A percentile compares a stretch with the other conserved stretches of the same genome.
phyloP scores from a whole-genome alignment of 768 basidiomycete genomes.

The Xanthoconium purpureum region DNA sequence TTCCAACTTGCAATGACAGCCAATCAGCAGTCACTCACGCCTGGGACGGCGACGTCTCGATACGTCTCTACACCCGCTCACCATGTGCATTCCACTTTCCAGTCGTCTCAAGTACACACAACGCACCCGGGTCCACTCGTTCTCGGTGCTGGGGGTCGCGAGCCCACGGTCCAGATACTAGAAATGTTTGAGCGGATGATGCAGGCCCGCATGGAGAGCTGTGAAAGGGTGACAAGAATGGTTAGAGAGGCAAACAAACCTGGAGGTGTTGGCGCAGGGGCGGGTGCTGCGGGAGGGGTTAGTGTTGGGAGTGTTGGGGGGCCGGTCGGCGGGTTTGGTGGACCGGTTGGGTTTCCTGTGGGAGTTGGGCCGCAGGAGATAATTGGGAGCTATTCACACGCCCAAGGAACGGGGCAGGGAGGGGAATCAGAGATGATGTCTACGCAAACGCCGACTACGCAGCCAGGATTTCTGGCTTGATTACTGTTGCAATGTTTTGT shows the following conservation, averaged over 20 bases:
- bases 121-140: conserved; percentile 23
- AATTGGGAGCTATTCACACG: conserved; percentile 11
- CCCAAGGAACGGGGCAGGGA: conserved; percentile 9
- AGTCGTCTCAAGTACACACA: conserved; percentile 10
- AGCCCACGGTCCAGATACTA: conserved; percentile 51
- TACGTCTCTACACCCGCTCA: conserved; percentile 13
- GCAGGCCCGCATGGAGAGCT: conserved; percentile 74
- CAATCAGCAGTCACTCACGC: conserved; percentile 11
- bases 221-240: conserved; percentile 60
- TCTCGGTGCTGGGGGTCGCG: conserved; percentile 32
- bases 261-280: conserved; percentile 11
- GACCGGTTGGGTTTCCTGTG: conserved; percentile 24
- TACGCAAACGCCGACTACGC: conserved; percentile 7
- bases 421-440: conserved; percentile 12
- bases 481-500: neutral
- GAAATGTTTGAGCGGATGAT: conserved; percentile 70
- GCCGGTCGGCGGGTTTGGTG: conserved; percentile 30
- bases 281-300: conserved; percentile 8
- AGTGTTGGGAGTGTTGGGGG: conserved; percentile 26
- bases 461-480: conserved; percentile 23
- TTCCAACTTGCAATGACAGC: conserved; percentile 22
- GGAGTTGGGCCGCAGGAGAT: conserved; percentile 23
- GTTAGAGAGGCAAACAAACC: conserved; percentile 38
- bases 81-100: conserved; percentile 3
- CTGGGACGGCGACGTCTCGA: conserved; percentile 10